Evolutionary conservation across 2,329 filamentous ascomycete species (phyloP).

Genomic region (Akanthomyces muscarius): DNA sequence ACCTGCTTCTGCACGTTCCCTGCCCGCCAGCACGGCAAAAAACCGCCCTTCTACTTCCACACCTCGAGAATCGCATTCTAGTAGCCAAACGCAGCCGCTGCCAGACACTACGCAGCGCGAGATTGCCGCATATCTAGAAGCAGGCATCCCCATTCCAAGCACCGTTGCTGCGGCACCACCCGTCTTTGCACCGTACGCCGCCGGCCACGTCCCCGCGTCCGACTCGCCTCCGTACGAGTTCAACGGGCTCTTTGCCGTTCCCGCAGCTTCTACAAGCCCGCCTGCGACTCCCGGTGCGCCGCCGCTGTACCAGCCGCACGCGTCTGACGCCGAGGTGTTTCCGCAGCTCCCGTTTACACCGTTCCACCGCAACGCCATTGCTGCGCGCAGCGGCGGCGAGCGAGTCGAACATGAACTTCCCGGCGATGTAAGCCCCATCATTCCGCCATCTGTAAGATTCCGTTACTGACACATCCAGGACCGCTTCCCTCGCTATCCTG

Average conservation of each 20-base stretch:
- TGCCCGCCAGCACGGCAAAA: not conserved
- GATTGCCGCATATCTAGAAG: not conserved
- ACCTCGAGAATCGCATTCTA: not conserved
- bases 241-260: conserved; percentile 3
- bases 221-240: conserved; percentile 9
- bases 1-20: not conserved
- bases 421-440: not conserved
- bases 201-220: not conserved
- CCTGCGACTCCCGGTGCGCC: not conserved
- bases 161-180: not conserved
- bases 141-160: not conserved
- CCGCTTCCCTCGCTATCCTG: conserved; percentile 4
- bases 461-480: not conserved
- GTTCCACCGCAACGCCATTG: conserved; percentile 8
- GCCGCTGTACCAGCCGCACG: conserved; percentile 10
- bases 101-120: not conserved
- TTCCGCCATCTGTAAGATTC: too few relatives aligned
- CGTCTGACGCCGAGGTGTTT: not conserved
- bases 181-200: not conserved
- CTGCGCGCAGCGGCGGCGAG: not conserved
- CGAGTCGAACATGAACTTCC: conserved; percentile 5
- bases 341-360: conserved; percentile 11
- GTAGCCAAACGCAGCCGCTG: not conserved
- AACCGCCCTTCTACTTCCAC: not conserved
- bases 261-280: not conserved